These are phyloP conservation scores for Aspergillus calidoustus DNA, from an alignment of 2,329 filamentous ascomycete genomes.

Conservation along the genomic window DNA sequence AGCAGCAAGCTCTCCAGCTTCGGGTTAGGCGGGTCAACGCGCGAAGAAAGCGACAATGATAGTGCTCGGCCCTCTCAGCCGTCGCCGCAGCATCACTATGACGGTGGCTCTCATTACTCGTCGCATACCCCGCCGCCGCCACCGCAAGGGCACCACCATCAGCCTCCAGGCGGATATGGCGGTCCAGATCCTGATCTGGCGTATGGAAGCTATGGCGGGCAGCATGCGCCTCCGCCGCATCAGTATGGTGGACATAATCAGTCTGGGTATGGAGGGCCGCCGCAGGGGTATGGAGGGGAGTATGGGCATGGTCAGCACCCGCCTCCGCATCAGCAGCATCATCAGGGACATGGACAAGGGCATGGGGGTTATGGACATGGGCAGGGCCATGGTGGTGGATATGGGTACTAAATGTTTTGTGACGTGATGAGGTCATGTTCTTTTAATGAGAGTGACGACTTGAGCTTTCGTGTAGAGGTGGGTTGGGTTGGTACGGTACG, in stretches of 20 bases:
- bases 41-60: conserved; percentile 20
- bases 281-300: background rate
- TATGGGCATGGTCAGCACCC: conserved; percentile 4
- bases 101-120: conserved; percentile 6
- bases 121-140: conserved; percentile 9
- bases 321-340: background rate
- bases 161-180: conserved; percentile 9
- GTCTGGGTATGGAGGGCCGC: background rate
- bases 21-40: conserved; percentile 32
- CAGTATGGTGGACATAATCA: conserved; percentile 3
- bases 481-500: background rate
- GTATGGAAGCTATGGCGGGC: conserved; percentile 3
- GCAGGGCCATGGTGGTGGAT: conserved; percentile 8
- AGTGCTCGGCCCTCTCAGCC: conserved; percentile 8
- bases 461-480: background rate
- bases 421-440: background rate
- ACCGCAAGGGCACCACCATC: background rate
- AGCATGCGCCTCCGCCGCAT: background rate
- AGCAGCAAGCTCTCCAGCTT: conserved; percentile 37
- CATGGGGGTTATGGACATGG: conserved; percentile 10
- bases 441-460: background rate
- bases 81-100: conserved; percentile 6
- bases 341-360: conserved; percentile 9
- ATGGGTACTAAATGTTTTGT: conserved; percentile 6
- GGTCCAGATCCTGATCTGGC: background rate